A percentile compares a stretch with the other conserved stretches of the same genome.
These are phyloP conservation scores for Epichloe gansuensis DNA, from an alignment of 2,329 filamentous ascomycete genomes.

Conservation along the genomic window DNA sequence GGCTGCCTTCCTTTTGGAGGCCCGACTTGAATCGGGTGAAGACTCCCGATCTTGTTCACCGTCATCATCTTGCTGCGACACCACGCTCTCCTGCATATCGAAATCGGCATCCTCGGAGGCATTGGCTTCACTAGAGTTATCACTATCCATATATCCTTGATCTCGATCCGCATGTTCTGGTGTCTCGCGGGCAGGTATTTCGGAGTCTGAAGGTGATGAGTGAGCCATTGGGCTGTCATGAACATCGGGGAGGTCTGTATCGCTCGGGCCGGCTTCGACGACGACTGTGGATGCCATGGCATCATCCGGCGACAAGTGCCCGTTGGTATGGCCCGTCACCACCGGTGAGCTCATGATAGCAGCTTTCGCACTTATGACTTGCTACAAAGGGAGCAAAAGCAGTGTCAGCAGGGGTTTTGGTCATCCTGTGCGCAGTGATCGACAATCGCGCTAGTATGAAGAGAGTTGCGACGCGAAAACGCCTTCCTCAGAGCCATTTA, in stretches of 20 bases:
- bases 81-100: conserved; percentile 51
- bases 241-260: conserved; percentile 66
- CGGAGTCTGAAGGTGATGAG: conserved; percentile 30
- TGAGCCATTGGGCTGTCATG: conserved; percentile 42
- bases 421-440: conserved; percentile 6
- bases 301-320: conserved; percentile 45
- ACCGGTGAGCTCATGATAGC: conserved; percentile 51
- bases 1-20: conserved; percentile 58
- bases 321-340: conserved; percentile 52
- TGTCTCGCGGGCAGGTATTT: conserved; percentile 26
- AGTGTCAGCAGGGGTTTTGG: conserved; percentile 20
- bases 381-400: conserved; percentile 21
- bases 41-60: conserved; percentile 45
- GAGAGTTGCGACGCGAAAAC: conserved; percentile 18
- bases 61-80: conserved; percentile 31
- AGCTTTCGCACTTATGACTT: conserved; percentile 47
- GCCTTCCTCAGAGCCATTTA: conserved; percentile 6
- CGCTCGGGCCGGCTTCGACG: conserved; percentile 27
- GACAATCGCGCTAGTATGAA: conserved; percentile 12
- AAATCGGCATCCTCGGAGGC: conserved; percentile 62
- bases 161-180: conserved; percentile 28
- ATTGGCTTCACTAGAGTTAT: conserved; percentile 38
- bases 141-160: conserved; percentile 29
- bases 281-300: conserved; percentile 27
- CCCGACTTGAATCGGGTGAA: conserved; percentile 57